A percentile compares a stretch with the other conserved stretches of the same genome.
These are phyloP conservation scores for Populus deltoides DNA, from an alignment of 345 rosid species.

Conservation along the genomic window DNA sequence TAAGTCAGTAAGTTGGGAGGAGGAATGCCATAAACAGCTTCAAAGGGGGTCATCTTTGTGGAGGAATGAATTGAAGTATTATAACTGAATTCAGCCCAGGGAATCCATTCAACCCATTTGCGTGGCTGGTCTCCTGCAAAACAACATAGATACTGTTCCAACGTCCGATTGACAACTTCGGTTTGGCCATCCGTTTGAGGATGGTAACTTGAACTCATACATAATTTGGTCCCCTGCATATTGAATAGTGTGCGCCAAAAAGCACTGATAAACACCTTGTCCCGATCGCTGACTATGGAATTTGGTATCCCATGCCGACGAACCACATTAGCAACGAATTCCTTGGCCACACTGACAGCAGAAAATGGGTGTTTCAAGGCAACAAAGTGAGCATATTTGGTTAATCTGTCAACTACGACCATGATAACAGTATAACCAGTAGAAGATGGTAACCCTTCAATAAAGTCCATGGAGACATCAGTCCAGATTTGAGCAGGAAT, in stretches of 20 bases:
- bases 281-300: background rate
- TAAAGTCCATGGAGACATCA: background rate
- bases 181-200: background rate
- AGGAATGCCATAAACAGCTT: too few species aligned
- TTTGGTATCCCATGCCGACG: background rate
- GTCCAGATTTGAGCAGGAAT: too few species aligned
- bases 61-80: background rate
- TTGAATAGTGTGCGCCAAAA: background rate
- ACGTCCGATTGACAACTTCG: background rate
- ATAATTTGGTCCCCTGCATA: background rate
- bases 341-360: background rate
- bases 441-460: background rate
- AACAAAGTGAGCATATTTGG: background rate
- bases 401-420: background rate
- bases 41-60: background rate
- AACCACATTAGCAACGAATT: background rate
- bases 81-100: background rate
- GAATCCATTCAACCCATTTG: background rate
- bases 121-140: background rate
- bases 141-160: background rate
- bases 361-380: background rate
- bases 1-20: too few species aligned
- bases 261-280: background rate
- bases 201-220: background rate
- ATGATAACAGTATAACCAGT: background rate